Conservation (phyloP, 768 basidiomycete species). For the Scleroderma citrinum region DNA sequence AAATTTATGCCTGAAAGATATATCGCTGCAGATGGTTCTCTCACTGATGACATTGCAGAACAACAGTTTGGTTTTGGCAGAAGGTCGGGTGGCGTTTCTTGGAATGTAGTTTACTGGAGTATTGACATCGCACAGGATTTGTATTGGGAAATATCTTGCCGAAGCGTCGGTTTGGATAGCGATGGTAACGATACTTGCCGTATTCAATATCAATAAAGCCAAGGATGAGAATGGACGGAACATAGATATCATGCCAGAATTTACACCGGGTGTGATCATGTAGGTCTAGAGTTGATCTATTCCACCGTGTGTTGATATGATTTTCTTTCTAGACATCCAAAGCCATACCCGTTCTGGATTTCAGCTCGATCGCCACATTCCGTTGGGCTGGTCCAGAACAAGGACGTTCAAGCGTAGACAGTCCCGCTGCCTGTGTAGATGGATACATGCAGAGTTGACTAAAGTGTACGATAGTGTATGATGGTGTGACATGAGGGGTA, state of each 20-base stretch:
- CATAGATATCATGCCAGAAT: constrained; percentile 21
- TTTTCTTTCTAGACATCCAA: neutral
- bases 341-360: no score
- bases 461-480: no score
- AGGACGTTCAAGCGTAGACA: no score
- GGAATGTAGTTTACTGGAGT: neutral
- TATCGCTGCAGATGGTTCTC: constrained; percentile 9
- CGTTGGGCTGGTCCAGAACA: no score
- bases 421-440: no score
- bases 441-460: no score
- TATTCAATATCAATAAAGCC: constrained; percentile 26
- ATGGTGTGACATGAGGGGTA: neutral
- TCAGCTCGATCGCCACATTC: no score
- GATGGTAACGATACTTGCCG: constrained; percentile 19
- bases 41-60: constrained; percentile 15
- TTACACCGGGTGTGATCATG: constrained; percentile 22
- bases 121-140: constrained; percentile 11
- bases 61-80: constrained; percentile 21
- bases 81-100: neutral
- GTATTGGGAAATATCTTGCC: constrained; percentile 23
- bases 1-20: constrained; percentile 18
- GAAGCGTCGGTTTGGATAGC: constrained; percentile 22
- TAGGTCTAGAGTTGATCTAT: constrained; percentile 4
- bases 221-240: constrained; percentile 26
- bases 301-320: no score